Conservation (phyloP, 352 stramenopile genomes). For the Pythium volutum region DNA sequence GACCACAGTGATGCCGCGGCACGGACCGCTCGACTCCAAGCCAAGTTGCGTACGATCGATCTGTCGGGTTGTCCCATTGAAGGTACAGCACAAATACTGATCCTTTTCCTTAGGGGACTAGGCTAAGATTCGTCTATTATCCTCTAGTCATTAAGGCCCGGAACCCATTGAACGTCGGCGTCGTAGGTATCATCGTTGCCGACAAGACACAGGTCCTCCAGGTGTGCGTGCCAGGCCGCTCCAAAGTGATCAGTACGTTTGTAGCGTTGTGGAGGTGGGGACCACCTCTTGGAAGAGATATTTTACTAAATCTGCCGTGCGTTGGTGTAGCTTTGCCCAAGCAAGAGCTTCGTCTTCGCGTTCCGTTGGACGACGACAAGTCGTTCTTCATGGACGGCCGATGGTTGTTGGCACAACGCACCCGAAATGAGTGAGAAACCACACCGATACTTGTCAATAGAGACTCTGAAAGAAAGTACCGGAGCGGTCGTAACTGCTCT, state of each 20-base stretch:
- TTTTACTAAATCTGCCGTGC: not conserved
- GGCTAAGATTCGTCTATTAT: not conserved
- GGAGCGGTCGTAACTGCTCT: not conserved
- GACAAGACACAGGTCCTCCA: slow-evolving; percentile 63
- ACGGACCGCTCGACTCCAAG: slow-evolving; percentile 33
- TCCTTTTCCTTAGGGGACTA: too few species aligned
- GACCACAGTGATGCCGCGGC: slow-evolving; percentile 13
- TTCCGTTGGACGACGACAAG: slow-evolving; percentile 31
- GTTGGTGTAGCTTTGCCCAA: slow-evolving; percentile 44
- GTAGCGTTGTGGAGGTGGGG: not conserved
- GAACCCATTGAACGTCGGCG: slow-evolving; percentile 56
- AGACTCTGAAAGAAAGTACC: not conserved
- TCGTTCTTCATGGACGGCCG: slow-evolving; percentile 45
- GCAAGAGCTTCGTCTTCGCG: slow-evolving; percentile 35
- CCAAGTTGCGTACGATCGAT: slow-evolving; percentile 60
- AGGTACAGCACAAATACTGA: slow-evolving; percentile 42
- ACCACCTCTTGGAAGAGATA: not conserved
- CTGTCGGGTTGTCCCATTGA: slow-evolving; percentile 66
- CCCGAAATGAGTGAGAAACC: not conserved
- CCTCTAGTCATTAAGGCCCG: slow-evolving; percentile 44
- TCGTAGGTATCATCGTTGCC: slow-evolving; percentile 54
- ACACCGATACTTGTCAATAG: not conserved
- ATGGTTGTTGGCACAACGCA: slow-evolving; percentile 33
- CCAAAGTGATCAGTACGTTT: slow-evolving; percentile 53
- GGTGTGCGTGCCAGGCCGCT: slow-evolving; percentile 24